These are phyloP conservation scores for Verbena officinalis DNA, from an alignment of 257 asterid genomes.

Conservation along the genomic window DNA sequence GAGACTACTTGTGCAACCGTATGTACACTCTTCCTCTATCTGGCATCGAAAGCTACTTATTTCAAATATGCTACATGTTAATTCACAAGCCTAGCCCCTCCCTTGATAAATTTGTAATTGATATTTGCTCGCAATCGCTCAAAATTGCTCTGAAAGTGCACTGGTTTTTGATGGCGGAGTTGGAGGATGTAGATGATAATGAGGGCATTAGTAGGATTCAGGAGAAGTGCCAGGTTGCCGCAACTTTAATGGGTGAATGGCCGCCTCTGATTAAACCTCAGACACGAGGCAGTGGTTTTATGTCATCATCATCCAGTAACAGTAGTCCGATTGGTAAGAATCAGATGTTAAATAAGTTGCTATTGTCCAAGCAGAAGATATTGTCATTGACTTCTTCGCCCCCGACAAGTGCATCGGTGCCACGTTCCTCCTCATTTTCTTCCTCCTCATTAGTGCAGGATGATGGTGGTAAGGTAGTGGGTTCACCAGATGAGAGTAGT, in stretches of 20 bases:
- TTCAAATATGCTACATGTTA: constrained; percentile 89
- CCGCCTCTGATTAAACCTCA: constrained; percentile 72
- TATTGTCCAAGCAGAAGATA: constrained; percentile 82
- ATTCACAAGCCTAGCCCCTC: constrained; percentile 96
- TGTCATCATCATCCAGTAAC: constrained; percentile 40
- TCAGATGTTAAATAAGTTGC: constrained; percentile 71
- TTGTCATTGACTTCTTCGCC: constrained; percentile 78
- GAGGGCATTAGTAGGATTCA: constrained; percentile 92
- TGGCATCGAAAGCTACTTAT: constrained; percentile 88
- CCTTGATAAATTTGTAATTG: constrained; percentile 86
- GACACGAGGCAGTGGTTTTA: constrained; percentile 40
- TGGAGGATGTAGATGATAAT: constrained; percentile 89
- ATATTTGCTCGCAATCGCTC: constrained; percentile 74
- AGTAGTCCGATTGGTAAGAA: constrained; percentile 69
- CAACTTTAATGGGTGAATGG: constrained; percentile 96
- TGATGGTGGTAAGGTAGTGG: constrained; percentile 52
- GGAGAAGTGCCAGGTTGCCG: constrained; percentile 95
- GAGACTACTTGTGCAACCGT: constrained; percentile 90
- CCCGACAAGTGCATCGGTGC: constrained; percentile 44
- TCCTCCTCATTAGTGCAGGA: constrained; percentile 55
- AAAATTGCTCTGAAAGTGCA: constrained; percentile 85
- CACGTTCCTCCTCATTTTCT: constrained; percentile 54
- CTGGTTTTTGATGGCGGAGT: constrained; percentile 95
- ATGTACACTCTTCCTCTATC: constrained; percentile 89
- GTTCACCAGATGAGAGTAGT: constrained; percentile 68